phyloP scores from a whole-genome alignment of 192 early-diverging fungal genomes.

The Coemansia sp. region DNA sequence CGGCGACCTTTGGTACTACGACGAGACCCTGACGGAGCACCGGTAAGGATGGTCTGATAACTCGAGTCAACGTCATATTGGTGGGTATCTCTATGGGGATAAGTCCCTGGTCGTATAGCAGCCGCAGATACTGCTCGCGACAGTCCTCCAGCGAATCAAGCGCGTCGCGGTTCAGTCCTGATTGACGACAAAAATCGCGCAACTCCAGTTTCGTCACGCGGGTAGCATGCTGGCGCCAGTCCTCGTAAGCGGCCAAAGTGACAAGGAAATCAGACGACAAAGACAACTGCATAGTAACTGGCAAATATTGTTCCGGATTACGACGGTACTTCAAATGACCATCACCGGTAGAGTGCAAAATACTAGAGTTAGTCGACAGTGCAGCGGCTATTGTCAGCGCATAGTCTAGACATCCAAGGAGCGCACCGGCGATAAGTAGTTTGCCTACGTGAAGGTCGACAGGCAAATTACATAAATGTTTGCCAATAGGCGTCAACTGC shows the following conservation, averaged over 20 bases:
- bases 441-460: constrained; percentile 76
- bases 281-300: background rate
- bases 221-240: constrained; percentile 19
- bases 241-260: constrained; percentile 20
- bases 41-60: background rate
- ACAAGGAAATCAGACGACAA: constrained; percentile 28
- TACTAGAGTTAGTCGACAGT: constrained; percentile 24
- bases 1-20: constrained; percentile 11
- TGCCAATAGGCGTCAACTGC: constrained; percentile 72
- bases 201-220: background rate
- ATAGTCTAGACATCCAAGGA: constrained; percentile 76
- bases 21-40: constrained; percentile 13
- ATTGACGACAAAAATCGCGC: constrained; percentile 5
- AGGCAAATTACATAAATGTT: constrained; percentile 69
- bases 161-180: constrained; percentile 17
- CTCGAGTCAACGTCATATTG: background rate
- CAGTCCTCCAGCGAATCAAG: constrained; percentile 34
- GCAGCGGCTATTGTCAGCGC: constrained; percentile 71
- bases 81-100: background rate
- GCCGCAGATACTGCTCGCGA: constrained; percentile 33
- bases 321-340: constrained; percentile 1
- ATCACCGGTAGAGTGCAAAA: constrained; percentile 13
- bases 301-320: background rate
- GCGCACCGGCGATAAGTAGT: constrained; percentile 69
- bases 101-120: constrained; percentile 19